A percentile compares a stretch with the other conserved stretches of the same genome.
phyloP scores from a whole-genome alignment of 73 alveolate species.

The Paramecium primaurelia region DNA sequence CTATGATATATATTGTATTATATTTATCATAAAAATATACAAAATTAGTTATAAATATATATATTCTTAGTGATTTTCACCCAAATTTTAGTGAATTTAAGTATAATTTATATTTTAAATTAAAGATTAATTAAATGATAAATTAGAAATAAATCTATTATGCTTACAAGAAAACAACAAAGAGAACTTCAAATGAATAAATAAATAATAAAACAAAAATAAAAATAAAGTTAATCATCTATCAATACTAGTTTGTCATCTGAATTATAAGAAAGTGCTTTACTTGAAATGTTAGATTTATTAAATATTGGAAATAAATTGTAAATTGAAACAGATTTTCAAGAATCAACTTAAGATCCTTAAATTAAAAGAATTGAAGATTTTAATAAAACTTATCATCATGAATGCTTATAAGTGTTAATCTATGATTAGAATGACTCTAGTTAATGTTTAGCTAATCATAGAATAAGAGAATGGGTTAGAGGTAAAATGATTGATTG shows the following conservation, averaged over 20 bases:
- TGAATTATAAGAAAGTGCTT: background rate
- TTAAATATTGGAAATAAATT: background rate
- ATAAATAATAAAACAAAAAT: background rate
- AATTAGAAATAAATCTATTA: background rate
- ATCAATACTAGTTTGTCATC: background rate
- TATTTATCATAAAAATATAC: background rate
- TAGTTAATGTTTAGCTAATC: background rate
- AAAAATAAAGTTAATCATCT: background rate
- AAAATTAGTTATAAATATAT: too few relatives aligned
- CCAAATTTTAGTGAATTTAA: background rate
- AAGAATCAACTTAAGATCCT: background rate
- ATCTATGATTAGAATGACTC: background rate
- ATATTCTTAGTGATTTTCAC: background rate
- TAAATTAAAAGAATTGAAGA: background rate
- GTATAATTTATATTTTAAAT: background rate
- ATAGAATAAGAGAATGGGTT: background rate
- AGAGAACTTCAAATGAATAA: background rate
- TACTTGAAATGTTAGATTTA: background rate
- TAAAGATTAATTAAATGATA: background rate
- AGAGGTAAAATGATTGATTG: slow-evolving; percentile 42
- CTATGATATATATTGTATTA: too few relatives aligned
- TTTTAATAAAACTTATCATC: background rate
- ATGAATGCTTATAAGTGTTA: background rate
- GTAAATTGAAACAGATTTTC: background rate
- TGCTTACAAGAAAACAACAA: background rate